These are phyloP conservation scores for Pyronema domesticum DNA, from an alignment of 495 filamentous ascomycete genomes.

Conservation along the genomic window DNA sequence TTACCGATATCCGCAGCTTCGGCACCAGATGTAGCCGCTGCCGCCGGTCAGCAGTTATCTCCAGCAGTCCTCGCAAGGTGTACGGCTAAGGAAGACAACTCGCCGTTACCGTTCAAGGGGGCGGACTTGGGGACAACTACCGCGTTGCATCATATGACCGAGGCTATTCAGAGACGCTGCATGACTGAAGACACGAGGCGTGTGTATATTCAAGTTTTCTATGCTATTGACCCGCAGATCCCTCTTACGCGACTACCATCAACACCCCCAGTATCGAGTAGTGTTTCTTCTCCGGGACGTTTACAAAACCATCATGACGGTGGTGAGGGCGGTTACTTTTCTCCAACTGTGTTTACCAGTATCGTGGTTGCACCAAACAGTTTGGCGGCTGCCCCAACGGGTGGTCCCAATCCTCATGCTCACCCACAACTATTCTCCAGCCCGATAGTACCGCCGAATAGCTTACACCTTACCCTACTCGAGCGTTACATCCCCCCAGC, in stretches of 20 bases:
- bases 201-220: slow-evolving; percentile 22
- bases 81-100: slow-evolving; percentile 8
- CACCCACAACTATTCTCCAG: slow-evolving; percentile 30
- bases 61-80: slow-evolving; percentile 20
- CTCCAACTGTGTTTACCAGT: slow-evolving; percentile 24
- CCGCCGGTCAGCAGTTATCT: slow-evolving; percentile 23
- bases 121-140: slow-evolving; percentile 21
- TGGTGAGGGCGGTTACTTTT: slow-evolving; percentile 23
- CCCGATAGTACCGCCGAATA: slow-evolving; percentile 46
- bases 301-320: slow-evolving; percentile 15
- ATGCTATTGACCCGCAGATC: slow-evolving; percentile 23
- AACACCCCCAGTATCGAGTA: slow-evolving; percentile 11
- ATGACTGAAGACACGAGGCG: slow-evolving; percentile 14
- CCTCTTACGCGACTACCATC: slow-evolving; percentile 20
- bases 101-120: slow-evolving; percentile 14
- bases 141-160: slow-evolving; percentile 20
- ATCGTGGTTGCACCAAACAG: slow-evolving; percentile 24
- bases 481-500: slow-evolving; percentile 57
- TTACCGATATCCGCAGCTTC: slow-evolving; percentile 21
- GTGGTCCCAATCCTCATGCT: slow-evolving; percentile 3
- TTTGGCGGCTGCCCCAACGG: slow-evolving; percentile 24
- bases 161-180: slow-evolving; percentile 18
- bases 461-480: slow-evolving; percentile 45
- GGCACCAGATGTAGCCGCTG: slow-evolving; percentile 22
- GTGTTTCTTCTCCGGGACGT: slow-evolving; percentile 8